Evolutionary conservation across 2,329 filamentous ascomycete genomes (phyloP).

Genomic region (Endothia cerciana): DNA sequence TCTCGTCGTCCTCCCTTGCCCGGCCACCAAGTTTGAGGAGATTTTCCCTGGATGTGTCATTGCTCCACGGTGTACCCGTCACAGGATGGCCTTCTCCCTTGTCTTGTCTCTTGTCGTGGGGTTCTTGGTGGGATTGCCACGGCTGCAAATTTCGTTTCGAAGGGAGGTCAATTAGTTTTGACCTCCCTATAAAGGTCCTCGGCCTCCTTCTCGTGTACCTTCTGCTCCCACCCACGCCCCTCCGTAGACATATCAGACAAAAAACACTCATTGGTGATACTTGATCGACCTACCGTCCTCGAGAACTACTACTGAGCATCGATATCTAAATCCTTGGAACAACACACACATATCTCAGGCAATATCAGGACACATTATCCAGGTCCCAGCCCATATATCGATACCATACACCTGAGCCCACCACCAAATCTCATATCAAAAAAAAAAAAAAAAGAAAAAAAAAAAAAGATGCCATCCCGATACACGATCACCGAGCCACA

Average conservation of each 20-base stretch:
- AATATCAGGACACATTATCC: constrained; percentile 3
- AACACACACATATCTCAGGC: neutral
- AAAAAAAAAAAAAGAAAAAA: constrained; percentile 24
- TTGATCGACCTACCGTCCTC: neutral
- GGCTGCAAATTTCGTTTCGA: constrained; percentile 18
- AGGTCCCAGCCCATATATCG: neutral
- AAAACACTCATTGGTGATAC: neutral
- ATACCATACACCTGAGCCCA: neutral
- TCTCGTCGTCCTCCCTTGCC: neutral
- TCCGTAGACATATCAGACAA: neutral
- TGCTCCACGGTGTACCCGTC: constrained; percentile 5
- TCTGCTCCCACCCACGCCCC: neutral
- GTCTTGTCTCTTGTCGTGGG: constrained; percentile 2
- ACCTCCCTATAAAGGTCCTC: constrained; percentile 10
- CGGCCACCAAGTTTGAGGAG: neutral
- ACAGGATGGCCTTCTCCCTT: constrained; percentile 8
- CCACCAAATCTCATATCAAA: constrained; percentile 20
- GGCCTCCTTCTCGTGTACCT: constrained; percentile 15
- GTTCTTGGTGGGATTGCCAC: constrained; percentile 1
- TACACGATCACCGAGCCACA: constrained; percentile 54
- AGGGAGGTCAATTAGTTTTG: neutral
- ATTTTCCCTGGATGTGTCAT: constrained; percentile 14
- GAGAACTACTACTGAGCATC: too few relatives aligned
- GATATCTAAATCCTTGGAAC: neutral
- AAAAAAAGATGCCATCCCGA: constrained; percentile 40